Evolutionary conservation across 2,329 filamentous ascomycete species (phyloP).

Genomic region (Xylaria sp.): DNA sequence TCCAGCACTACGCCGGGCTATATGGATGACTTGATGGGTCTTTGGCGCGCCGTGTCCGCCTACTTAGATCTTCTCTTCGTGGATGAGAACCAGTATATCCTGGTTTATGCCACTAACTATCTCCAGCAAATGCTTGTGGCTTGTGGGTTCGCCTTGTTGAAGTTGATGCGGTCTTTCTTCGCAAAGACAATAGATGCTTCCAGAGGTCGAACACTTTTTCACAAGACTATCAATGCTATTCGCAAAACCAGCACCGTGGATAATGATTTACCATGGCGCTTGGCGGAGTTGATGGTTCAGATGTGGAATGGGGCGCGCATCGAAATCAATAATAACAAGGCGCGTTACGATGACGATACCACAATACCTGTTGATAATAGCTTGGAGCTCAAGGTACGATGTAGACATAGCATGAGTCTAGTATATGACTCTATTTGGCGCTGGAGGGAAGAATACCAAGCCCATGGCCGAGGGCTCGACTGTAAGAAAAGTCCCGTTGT

Average conservation of each 20-base stretch:
- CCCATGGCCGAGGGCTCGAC: slow-evolving; percentile 77
- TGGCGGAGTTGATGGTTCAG: slow-evolving; percentile 87
- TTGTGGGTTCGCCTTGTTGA: slow-evolving; percentile 79
- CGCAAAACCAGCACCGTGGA: slow-evolving; percentile 78
- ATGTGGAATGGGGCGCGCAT: slow-evolving; percentile 80
- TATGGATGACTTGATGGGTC: slow-evolving; percentile 77
- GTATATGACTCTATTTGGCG: slow-evolving; percentile 88
- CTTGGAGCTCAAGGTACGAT: slow-evolving; percentile 83
- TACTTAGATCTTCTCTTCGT: slow-evolving; percentile 75
- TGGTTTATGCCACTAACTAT: slow-evolving; percentile 78
- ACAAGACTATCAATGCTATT: slow-evolving; percentile 75
- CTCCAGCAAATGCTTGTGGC: slow-evolving; percentile 89
- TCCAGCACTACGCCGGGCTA: slow-evolving; percentile 77
- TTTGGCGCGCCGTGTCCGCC: slow-evolving; percentile 77
- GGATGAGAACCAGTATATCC: slow-evolving; percentile 65
- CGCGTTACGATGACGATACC: slow-evolving; percentile 62
- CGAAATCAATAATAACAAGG: slow-evolving; percentile 59
- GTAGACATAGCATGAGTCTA: slow-evolving; percentile 85
- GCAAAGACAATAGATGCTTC: slow-evolving; percentile 76
- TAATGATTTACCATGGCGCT: slow-evolving; percentile 82
- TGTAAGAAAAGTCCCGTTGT: slow-evolving; percentile 61
- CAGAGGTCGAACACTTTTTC: slow-evolving; percentile 74
- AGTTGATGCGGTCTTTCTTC: slow-evolving; percentile 82
- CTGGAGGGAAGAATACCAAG: slow-evolving; percentile 83
- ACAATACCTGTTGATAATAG: slow-evolving; percentile 72